phyloP scores from a whole-genome alignment of 495 filamentous ascomycete species.

The Acidiella bohemica region DNA sequence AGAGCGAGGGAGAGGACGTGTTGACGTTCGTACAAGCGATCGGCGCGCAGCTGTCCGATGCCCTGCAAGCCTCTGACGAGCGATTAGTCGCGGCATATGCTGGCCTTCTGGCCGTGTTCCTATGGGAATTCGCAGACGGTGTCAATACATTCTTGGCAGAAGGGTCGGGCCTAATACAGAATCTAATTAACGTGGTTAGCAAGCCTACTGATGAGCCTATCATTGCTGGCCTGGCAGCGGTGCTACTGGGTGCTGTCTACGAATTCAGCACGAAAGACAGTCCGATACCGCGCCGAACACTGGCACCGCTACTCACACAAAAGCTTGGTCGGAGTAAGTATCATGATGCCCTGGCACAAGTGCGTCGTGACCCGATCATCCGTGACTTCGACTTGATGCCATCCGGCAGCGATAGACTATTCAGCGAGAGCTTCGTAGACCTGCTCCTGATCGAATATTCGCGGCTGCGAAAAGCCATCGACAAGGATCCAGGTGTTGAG shows the following conservation, averaged over 20 bases:
- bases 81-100: conserved; percentile 74
- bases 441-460: conserved; percentile 94
- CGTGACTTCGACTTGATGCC: conserved; percentile 77
- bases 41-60: conserved; percentile 64
- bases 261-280: conserved; percentile 98
- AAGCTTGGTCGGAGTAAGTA: conserved; percentile 80
- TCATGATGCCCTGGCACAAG: conserved; percentile 64
- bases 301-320: conserved; percentile 67
- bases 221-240: conserved; percentile 67
- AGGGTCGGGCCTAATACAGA: conserved; percentile 71
- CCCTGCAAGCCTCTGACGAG: conserved; percentile 62
- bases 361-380: conserved; percentile 69
- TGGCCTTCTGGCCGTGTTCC: conserved; percentile 84
- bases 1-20: conserved; percentile 82
- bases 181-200: conserved; percentile 32
- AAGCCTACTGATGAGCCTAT: conserved; percentile 48
- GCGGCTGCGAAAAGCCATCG: conserved; percentile 70
- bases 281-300: conserved; percentile 66
- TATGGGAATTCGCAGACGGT: conserved; percentile 82
- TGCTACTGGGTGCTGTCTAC: conserved; percentile 78
- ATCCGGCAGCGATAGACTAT: conserved; percentile 33
- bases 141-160: conserved; percentile 93
- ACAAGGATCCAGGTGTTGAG: conserved; percentile 80
- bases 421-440: conserved; percentile 77
- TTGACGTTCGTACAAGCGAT: conserved; percentile 87